These are phyloP conservation scores for Hygrophila difformis DNA, from an alignment of 257 asterid genomes.

Conservation along the genomic window DNA sequence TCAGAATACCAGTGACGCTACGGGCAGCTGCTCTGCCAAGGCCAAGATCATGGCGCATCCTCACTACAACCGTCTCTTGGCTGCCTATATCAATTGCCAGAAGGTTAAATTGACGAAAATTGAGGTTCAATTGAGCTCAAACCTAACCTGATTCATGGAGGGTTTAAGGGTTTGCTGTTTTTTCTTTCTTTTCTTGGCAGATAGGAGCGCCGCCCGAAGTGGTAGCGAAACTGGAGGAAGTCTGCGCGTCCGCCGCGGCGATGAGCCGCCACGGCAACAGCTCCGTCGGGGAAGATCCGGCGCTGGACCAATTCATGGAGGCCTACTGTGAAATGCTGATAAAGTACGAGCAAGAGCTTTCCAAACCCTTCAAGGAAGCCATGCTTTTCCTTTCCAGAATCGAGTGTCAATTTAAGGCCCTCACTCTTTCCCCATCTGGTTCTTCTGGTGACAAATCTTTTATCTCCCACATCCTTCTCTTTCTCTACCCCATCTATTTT, in stretches of 20 bases:
- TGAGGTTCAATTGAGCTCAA: not conserved
- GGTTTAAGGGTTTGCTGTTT: not conserved
- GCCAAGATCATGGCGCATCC: slow-evolving; percentile 93
- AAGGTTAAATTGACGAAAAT: slow-evolving; percentile 34
- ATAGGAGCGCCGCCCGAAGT: slow-evolving; percentile 97
- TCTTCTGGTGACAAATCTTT: slow-evolving; percentile 49
- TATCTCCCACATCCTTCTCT: not conserved
- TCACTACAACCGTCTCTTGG: slow-evolving; percentile 71
- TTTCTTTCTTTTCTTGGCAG: slow-evolving; percentile 22
- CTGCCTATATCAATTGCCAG: slow-evolving; percentile 77
- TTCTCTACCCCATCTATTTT: not conserved
- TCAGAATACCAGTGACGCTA: slow-evolving; percentile 18
- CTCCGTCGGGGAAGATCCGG: slow-evolving; percentile 77
- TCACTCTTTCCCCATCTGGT: slow-evolving; percentile 47
- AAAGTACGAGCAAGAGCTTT: slow-evolving; percentile 82
- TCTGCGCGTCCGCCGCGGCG: slow-evolving; percentile 55
- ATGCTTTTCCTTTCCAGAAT: slow-evolving; percentile 80
- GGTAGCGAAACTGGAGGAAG: slow-evolving; percentile 79
- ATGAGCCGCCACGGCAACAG: slow-evolving; percentile 27
- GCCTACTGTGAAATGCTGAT: slow-evolving; percentile 93
- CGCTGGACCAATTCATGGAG: slow-evolving; percentile 93
- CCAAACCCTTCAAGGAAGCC: slow-evolving; percentile 93
- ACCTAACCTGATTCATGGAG: too few relatives aligned
- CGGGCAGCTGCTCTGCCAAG: slow-evolving; percentile 33
- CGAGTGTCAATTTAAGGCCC: slow-evolving; percentile 73